These are phyloP conservation scores for Vigna mungo DNA, from an alignment of 306 rosid species.

Conservation along the genomic window DNA sequence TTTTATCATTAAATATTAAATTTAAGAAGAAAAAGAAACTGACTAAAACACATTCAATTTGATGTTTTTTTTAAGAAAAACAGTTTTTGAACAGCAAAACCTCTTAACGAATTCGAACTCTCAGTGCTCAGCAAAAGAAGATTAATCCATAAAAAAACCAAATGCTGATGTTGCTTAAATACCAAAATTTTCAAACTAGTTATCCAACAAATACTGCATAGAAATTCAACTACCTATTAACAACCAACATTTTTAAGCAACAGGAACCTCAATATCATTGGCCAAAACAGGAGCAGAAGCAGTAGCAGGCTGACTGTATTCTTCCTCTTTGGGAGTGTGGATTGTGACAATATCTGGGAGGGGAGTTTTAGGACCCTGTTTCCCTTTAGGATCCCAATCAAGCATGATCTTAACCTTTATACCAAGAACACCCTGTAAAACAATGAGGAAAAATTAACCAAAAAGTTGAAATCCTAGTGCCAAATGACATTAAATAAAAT, in stretches of 20 bases:
- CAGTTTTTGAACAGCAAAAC: no score
- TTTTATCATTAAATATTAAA: no score
- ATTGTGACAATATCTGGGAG: conserved; percentile 25
- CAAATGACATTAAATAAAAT: not conserved
- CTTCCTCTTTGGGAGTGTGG: conserved; percentile 15
- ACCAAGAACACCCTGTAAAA: conserved; percentile 15
- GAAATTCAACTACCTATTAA: no score
- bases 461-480: not conserved
- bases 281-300: conserved; percentile 3
- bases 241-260: not conserved
- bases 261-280: conserved; percentile 21
- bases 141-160: no score
- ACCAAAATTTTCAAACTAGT: no score
- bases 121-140: no score
- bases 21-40: no score
- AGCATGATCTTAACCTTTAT: conserved; percentile 30
- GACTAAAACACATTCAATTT: no score
- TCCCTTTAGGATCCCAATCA: conserved; percentile 33
- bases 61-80: no score
- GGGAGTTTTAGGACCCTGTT: conserved; percentile 27
- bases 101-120: no score
- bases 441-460: not conserved
- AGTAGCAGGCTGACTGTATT: not conserved
- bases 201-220: no score
- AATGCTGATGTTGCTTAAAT: no score